Base-by-base conservation (phyloP, 495 filamentous ascomycete species). In the Talaromyces wortmannii region DNA sequence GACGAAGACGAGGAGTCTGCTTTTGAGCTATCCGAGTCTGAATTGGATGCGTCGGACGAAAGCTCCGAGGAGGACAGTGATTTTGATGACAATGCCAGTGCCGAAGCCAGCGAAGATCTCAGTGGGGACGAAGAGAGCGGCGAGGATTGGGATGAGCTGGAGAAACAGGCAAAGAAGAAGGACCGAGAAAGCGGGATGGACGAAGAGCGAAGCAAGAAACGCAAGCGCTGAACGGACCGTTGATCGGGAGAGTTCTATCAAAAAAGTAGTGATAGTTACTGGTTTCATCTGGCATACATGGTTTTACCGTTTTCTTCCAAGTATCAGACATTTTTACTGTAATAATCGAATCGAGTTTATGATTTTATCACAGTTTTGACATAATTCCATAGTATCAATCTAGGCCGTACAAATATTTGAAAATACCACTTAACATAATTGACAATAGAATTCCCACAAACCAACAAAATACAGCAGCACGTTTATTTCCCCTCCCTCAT, bases 141-240 rank as follows among this genome's bases (percentile, higher is more conserved):
- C 44, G 90, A 95, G 67, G 89, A 92, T 58, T 95, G 90, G 91
- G 91, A 96, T 66, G 90, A 92, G 67, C 63, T 95, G 57, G 91
- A 96, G 74, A 82, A 83, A 71, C 95, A 95, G 73, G 91, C 91
- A 10, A 91, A 87, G 72, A 86, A 85, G 71, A 88, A 91, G 67
- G 91, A 97, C 72, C 74, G 84, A 56, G 90, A 95, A 70, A 76
- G 77, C 43, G 83, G 76, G 8, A 59, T 84, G 55, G 85, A 88
- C 6, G 90, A 91, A 46, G 90, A 92, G 61, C 71, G 73, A 23
- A 70, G 71, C 15, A 84, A 82, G 50, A 84, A 82, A 67, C 71
- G 74, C 54, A 82, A 82, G 70, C 72, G 80, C 54, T 80, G 62
- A 59, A 5, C 23, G 23, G 23, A 1, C 23, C 23, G 23, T 23